Evolutionary conservation across 179 eudicot genomes (phyloP).

Genomic region (Silene noctiflora): DNA sequence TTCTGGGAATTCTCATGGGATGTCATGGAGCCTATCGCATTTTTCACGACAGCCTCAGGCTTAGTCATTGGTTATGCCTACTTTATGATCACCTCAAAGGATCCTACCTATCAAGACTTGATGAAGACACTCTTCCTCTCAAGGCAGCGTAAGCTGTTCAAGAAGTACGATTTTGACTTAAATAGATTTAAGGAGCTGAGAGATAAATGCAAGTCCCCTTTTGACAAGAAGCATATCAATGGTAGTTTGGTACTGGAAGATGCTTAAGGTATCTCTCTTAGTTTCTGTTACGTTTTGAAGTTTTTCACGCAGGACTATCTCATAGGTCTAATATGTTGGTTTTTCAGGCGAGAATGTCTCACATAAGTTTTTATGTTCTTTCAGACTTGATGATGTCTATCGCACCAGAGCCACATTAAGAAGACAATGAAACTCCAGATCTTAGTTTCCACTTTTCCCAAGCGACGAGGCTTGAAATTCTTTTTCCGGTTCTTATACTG

Average conservation of each 20-base stretch:
- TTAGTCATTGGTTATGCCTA: slow-evolving; percentile 71
- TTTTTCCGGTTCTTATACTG: slow-evolving; percentile 11
- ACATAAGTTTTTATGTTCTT: neutral
- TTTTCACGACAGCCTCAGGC: slow-evolving; percentile 69
- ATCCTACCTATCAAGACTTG: slow-evolving; percentile 75
- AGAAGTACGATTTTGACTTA: slow-evolving; percentile 58
- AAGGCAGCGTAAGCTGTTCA: slow-evolving; percentile 78
- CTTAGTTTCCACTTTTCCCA: neutral
- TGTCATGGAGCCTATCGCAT: slow-evolving; percentile 92
- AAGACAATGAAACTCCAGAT: neutral
- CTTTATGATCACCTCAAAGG: slow-evolving; percentile 77
- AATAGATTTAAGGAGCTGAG: slow-evolving; percentile 59
- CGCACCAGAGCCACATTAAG: slow-evolving; percentile 13
- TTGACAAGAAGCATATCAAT: slow-evolving; percentile 42
- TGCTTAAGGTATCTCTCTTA: slow-evolving; percentile 24
- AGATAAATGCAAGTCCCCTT: slow-evolving; percentile 52
- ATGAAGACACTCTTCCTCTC: slow-evolving; percentile 74
- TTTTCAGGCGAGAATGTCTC: neutral
- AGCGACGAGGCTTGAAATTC: slow-evolving; percentile 8
- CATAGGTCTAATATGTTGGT: no score
- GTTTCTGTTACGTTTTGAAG: neutral
- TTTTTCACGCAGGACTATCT: neutral
- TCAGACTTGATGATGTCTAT: slow-evolving; percentile 7
- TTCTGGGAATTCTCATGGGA: slow-evolving; percentile 99
- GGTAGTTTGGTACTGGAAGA: slow-evolving; percentile 38